Percentiles rank a stretch among this genome's conserved stretches.
Evolutionary conservation across 192 early-diverging fungal genomes (phyloP).

Genomic region (Ambispora gerdemannii): DNA sequence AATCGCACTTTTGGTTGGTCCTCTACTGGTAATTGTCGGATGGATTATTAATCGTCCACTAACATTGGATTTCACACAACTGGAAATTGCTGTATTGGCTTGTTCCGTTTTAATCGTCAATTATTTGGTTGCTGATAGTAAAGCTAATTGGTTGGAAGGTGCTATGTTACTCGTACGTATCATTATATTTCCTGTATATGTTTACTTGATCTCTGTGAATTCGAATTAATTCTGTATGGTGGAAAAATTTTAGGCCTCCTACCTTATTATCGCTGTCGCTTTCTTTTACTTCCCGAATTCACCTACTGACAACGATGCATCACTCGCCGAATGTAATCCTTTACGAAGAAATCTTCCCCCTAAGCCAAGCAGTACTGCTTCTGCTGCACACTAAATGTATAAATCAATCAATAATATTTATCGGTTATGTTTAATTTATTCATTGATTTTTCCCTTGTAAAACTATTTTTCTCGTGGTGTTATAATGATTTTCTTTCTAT

Average conservation of each 20-base stretch:
- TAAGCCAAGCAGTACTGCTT: too few species aligned
- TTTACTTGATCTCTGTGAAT: not conserved
- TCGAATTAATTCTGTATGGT: not conserved
- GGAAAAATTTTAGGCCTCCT: constrained; percentile 11
- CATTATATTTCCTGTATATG: constrained; percentile 54
- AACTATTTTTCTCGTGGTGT: too few species aligned
- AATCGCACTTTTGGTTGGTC: constrained; percentile 78
- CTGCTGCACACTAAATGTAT: too few species aligned
- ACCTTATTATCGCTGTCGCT: constrained; percentile 24
- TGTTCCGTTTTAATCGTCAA: constrained; percentile 74
- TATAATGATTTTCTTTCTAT: too few species aligned
- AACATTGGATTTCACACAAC: constrained; percentile 76
- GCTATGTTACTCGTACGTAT: constrained; percentile 74
- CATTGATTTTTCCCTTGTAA: too few species aligned
- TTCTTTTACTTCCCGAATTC: constrained; percentile 29
- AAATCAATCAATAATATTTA: too few species aligned
- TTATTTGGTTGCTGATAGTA: constrained; percentile 76
- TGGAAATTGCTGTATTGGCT: constrained; percentile 80
- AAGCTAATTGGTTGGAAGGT: constrained; percentile 94
- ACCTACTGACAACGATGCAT: not conserved
- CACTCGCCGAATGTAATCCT: not conserved
- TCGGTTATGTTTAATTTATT: too few species aligned
- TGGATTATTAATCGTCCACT: constrained; percentile 79
- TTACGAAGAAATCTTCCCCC: constrained; percentile 1
- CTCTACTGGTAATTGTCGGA: constrained; percentile 69